These are phyloP conservation scores for Isabelozyma heimii DNA, from an alignment of 805 yeast genomes.

Conservation along the genomic window DNA sequence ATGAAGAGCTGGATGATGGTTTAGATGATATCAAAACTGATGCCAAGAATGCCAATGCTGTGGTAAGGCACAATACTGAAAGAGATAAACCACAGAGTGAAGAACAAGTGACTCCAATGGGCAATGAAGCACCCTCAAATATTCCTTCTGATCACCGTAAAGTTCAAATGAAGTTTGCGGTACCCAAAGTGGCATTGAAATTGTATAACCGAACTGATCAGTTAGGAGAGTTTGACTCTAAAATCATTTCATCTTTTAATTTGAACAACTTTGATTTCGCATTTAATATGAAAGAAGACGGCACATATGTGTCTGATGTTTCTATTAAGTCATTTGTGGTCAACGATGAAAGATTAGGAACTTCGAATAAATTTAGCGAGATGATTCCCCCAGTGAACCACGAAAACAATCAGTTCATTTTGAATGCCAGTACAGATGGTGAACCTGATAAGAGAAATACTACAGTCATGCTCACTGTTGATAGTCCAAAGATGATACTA, in stretches of 20 bases:
- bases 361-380: slow-evolving; percentile 71
- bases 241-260: slow-evolving; percentile 37
- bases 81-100: not conserved
- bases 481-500: slow-evolving; percentile 74
- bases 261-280: slow-evolving; percentile 56
- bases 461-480: slow-evolving; percentile 59
- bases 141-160: slow-evolving; percentile 29
- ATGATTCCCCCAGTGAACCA: slow-evolving; percentile 70
- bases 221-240: slow-evolving; percentile 29
- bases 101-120: not conserved
- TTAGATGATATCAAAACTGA: slow-evolving; percentile 55
- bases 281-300: slow-evolving; percentile 50
- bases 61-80: slow-evolving; percentile 21
- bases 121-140: not conserved
- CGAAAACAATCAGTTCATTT: slow-evolving; percentile 69
- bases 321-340: slow-evolving; percentile 72
- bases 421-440: slow-evolving; percentile 47
- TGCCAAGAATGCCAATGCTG: slow-evolving; percentile 63
- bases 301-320: slow-evolving; percentile 57
- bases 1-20: slow-evolving; percentile 29
- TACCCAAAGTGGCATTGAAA: slow-evolving; percentile 64
- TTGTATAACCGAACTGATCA: slow-evolving; percentile 52
- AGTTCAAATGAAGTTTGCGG: slow-evolving; percentile 49
- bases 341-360: slow-evolving; percentile 63
- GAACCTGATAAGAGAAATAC: slow-evolving; percentile 36